Percentiles rank a stretch among this genome's conserved stretches.
Conservation (phyloP, 805 yeast genomes). For the Cyberlindnera xylosilytica region DNA sequence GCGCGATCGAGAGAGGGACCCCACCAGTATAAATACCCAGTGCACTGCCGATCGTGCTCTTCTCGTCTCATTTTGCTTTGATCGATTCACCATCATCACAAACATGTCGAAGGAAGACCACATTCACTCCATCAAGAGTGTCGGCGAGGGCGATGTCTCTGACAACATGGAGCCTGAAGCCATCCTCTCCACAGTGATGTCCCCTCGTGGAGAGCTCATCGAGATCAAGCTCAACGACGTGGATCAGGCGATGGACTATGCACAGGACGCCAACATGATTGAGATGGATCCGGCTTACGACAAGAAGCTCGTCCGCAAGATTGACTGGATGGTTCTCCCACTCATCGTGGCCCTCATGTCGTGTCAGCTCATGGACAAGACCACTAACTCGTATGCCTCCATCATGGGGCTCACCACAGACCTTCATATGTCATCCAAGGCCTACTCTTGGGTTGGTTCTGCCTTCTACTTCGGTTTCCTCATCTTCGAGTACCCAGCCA, state of each 20-base stretch:
- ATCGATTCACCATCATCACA: no score
- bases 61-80: no score
- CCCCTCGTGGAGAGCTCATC: slow-evolving; percentile 27
- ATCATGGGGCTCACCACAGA: slow-evolving; percentile 48
- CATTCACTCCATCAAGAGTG: slow-evolving; percentile 2
- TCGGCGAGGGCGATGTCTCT: slow-evolving; percentile 8
- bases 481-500: slow-evolving; percentile 50
- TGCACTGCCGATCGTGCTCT: no score
- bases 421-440: slow-evolving; percentile 40
- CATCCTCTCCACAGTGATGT: slow-evolving; percentile 25
- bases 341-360: slow-evolving; percentile 34
- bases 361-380: slow-evolving; percentile 40
- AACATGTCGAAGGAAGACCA: no score
- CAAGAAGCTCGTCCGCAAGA: slow-evolving; percentile 33
- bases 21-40: no score
- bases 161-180: slow-evolving; percentile 11
- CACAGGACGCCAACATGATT: slow-evolving; percentile 20
- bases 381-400: slow-evolving; percentile 40
- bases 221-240: slow-evolving; percentile 33
- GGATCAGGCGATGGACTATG: slow-evolving; percentile 37
- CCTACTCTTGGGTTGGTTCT: slow-evolving; percentile 54
- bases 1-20: no score
- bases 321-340: slow-evolving; percentile 37
- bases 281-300: slow-evolving; percentile 19
- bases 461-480: slow-evolving; percentile 64